Conservation (phyloP, 1,139 yeast genomes). For the Lodderomyces metapsilosis region DNA sequence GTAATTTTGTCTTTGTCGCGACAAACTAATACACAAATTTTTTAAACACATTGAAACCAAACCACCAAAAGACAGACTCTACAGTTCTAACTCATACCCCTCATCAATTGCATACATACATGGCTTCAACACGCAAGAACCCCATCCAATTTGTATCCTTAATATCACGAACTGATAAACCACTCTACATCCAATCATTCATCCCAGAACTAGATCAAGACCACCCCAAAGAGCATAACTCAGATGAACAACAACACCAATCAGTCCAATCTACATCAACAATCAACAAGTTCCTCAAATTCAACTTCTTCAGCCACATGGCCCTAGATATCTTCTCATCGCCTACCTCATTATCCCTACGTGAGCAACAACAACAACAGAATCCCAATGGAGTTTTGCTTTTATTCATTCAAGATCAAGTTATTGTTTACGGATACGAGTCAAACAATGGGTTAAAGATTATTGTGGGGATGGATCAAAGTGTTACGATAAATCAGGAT, state of each 20-base stretch:
- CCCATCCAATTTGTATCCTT: conserved; percentile 49
- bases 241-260: conserved; percentile 11
- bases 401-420: conserved; percentile 59
- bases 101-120: too few species aligned
- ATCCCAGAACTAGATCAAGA: conserved; percentile 2
- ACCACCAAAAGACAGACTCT: too few species aligned
- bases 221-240: conserved; percentile 8
- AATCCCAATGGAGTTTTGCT: conserved; percentile 31
- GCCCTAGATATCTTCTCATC: conserved; percentile 62
- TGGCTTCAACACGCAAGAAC: conserved; percentile 3
- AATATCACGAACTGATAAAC: conserved; percentile 56
- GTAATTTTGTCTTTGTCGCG: too few species aligned
- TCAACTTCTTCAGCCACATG: conserved; percentile 66
- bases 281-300: conserved; percentile 51
- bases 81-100: too few species aligned
- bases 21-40: too few species aligned
- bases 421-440: conserved; percentile 61
- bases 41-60: too few species aligned
- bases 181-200: conserved; percentile 59
- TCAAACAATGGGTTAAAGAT: conserved; percentile 61
- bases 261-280: neutral
- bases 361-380: conserved; percentile 36
- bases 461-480: conserved; percentile 43
- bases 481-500: conserved; percentile 17
- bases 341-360: conserved; percentile 40